Base-by-base conservation (phyloP, 2,329 filamentous ascomycete genomes). In the Penicillium sp. region DNA sequence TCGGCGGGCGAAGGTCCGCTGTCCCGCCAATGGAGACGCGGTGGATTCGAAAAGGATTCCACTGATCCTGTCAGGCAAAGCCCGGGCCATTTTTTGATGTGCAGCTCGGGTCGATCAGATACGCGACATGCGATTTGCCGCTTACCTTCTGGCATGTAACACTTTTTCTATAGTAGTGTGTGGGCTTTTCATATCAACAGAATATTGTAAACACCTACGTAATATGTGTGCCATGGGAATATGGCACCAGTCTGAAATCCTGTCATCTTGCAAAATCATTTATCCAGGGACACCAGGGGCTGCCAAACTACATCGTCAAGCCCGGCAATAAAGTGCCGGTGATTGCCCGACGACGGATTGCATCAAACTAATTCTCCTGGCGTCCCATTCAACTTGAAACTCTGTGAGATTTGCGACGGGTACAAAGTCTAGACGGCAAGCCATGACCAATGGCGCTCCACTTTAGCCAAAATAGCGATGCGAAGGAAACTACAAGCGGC, bases 1-100 rank as follows among this genome's bases (percentile, higher is more conserved):
- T 26, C 47, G 29, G 44, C 29, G 31, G 44, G 31, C 52, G 16
- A 43, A 33, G 39, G 43, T 44, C 37, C 35, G 24, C 52, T 24
- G 6, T 39, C 35, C 45, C 35, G 47, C 37, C 52, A 54, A 58
- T 55, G 44, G 49, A 31, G 35, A 26, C 31, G 31, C 26, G 37
- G 52, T 52, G 52, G 56, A 55, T 52, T 58, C 48, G 39, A 24
- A 31, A 47, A 42, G 47, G 47, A 51, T 50, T 52, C 50, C 46
- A 22, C 35, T 31, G 51, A 53, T 49, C 50, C 50, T 54, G 55
- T 46, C 39, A 57, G 50, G 46, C 39, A 27, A 33, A 51, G 46
- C 52, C 39, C 26, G 44, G 42, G 16, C 49, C 37, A 33, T 45
- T 39, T 9, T 31, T 21, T n/a, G 43, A 53, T 53, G 51, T 33